Conservation (phyloP, 768 basidiomycete genomes). For the Nevesoporus exiguus region DNA sequence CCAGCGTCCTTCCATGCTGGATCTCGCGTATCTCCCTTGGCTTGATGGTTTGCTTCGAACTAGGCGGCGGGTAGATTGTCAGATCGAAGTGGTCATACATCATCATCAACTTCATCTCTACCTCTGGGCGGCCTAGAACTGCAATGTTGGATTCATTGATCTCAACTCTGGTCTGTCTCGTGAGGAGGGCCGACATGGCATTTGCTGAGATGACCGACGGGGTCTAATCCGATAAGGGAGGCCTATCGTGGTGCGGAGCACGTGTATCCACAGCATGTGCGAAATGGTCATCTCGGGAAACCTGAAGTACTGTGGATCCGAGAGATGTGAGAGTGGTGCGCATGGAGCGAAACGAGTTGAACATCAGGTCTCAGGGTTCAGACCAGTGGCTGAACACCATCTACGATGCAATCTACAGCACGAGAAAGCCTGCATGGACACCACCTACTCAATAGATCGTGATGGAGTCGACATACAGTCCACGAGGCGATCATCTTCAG, state of each 20-base stretch:
- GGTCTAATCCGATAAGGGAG: not conserved
- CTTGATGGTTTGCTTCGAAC: constrained; percentile 48
- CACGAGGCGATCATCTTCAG: constrained; percentile 21
- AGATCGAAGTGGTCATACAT: not conserved
- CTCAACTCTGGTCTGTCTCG: constrained; percentile 31
- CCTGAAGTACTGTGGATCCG: not conserved
- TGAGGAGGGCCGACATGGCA: constrained; percentile 7
- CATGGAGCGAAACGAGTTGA: constrained; percentile 2
- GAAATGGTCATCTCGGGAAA: constrained; percentile 3
- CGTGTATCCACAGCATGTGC: constrained; percentile 14
- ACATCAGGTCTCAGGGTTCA: constrained; percentile 11
- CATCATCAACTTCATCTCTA: constrained; percentile 26
- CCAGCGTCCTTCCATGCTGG: constrained; percentile 51
- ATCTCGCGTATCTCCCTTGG: constrained; percentile 45
- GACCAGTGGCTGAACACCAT: not conserved
- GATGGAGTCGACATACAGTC: constrained; percentile 19
- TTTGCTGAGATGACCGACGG: not conserved
- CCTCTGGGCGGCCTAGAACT: constrained; percentile 55
- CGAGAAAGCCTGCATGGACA: constrained; percentile 3
- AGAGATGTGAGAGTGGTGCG: not conserved
- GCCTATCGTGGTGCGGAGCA: constrained; percentile 8
- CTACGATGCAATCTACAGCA: constrained; percentile 12
- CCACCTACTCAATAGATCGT: constrained; percentile 5
- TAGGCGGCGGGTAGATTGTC: not conserved
- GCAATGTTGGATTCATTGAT: constrained; percentile 64